These are phyloP conservation scores for Pleurotus citrinopileatus DNA, from an alignment of 768 basidiomycete genomes.

Conservation along the genomic window DNA sequence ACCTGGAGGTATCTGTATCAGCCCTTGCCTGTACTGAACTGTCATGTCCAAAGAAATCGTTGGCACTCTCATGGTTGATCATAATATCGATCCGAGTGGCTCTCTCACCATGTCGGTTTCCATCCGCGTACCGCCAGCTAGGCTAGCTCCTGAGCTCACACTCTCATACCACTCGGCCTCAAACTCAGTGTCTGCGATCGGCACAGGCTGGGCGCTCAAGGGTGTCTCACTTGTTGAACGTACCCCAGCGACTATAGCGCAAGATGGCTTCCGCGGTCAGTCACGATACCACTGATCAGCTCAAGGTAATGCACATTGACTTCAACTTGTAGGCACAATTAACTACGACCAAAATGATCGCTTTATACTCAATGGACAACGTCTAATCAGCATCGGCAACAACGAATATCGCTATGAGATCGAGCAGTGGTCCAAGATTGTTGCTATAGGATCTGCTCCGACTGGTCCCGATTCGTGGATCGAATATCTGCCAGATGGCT, in stretches of 20 bases:
- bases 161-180: conserved; percentile 14
- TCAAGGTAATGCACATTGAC: background rate
- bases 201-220: conserved; percentile 11
- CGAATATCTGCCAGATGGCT: conserved; percentile 12
- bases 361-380: conserved; percentile 12
- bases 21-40: too few relatives aligned
- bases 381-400: conserved; percentile 8
- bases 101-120: conserved; percentile 10
- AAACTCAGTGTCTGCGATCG: conserved; percentile 7
- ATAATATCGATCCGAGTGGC: conserved; percentile 12
- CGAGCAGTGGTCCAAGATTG: conserved; percentile 13
- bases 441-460: conserved; percentile 6
- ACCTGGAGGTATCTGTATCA: background rate
- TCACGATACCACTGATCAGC: background rate
- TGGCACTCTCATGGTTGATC: conserved; percentile 12
- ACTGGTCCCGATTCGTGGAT: conserved; percentile 12
- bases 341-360: conserved; percentile 14
- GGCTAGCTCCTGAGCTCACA: conserved; percentile 9
- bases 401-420: conserved; percentile 13
- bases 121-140: conserved; percentile 10
- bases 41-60: conserved; percentile 9
- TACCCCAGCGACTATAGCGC: conserved; percentile 8
- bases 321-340: background rate
- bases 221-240: conserved; percentile 11
- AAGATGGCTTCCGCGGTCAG: conserved; percentile 14